Evolutionary conservation across 1,284 basidiomycete species (phyloP).

Genomic region (Anthracocystis panici-leucophaei): DNA sequence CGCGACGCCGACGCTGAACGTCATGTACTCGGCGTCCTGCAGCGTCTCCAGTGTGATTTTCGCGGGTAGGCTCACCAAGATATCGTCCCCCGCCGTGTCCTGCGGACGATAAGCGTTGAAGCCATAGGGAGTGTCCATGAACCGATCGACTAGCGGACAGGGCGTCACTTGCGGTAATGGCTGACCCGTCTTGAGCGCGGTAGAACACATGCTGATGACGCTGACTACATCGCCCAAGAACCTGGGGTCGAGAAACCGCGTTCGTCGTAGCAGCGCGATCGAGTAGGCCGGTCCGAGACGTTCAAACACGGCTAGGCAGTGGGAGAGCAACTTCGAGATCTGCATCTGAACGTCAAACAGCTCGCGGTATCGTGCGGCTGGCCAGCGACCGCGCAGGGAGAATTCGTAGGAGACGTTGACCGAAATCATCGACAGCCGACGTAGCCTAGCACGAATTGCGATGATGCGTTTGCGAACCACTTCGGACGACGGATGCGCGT

Average conservation of each 20-base stretch:
- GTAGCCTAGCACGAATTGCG: slow-evolving; percentile 69
- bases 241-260: slow-evolving; percentile 80
- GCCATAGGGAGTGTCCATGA: slow-evolving; percentile 71
- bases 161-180: slow-evolving; percentile 88
- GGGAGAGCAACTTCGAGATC: slow-evolving; percentile 74
- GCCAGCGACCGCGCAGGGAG: slow-evolving; percentile 67
- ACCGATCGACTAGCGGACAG: slow-evolving; percentile 82
- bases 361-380: slow-evolving; percentile 55
- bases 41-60: slow-evolving; percentile 35
- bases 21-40: slow-evolving; percentile 49
- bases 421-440: slow-evolving; percentile 70
- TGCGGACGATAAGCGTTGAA: slow-evolving; percentile 25
- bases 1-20: slow-evolving; percentile 73
- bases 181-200: slow-evolving; percentile 79
- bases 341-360: slow-evolving; percentile 55
- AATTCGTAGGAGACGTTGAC: slow-evolving; percentile 68
- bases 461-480: slow-evolving; percentile 46
- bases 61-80: slow-evolving; percentile 20
- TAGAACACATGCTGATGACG: slow-evolving; percentile 71
- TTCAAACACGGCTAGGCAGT: slow-evolving; percentile 59
- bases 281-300: slow-evolving; percentile 52
- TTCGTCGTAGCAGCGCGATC: slow-evolving; percentile 79
- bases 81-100: slow-evolving; percentile 2
- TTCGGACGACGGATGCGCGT: slow-evolving; percentile 37
- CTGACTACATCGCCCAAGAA: slow-evolving; percentile 79